Conservation (phyloP, 2,329 filamentous ascomycete species). For the Alternaria sp. region DNA sequence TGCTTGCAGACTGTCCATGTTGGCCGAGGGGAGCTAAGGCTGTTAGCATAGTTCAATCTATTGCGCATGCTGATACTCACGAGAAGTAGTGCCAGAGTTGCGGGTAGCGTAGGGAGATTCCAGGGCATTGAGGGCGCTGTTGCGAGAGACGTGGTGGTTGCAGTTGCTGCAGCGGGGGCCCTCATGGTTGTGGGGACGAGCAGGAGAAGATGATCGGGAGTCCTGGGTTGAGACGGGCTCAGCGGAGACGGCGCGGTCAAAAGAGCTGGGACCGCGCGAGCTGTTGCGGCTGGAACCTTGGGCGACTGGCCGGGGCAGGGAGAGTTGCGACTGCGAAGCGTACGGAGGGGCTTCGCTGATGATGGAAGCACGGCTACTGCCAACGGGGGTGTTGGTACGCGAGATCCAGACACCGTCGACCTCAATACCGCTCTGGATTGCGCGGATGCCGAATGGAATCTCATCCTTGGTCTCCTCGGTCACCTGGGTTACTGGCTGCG, state of each 20-base stretch:
- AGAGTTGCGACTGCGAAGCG: slow-evolving; percentile 41
- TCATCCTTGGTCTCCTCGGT: slow-evolving; percentile 63
- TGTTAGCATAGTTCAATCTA: slow-evolving; percentile 4
- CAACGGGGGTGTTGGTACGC: slow-evolving; percentile 51
- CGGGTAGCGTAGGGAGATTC: slow-evolving; percentile 28
- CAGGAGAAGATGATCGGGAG: slow-evolving; percentile 42
- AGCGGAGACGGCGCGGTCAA: slow-evolving; percentile 48
- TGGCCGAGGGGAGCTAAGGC: slow-evolving; percentile 25
- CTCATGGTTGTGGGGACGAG: slow-evolving; percentile 30
- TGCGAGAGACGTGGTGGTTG: slow-evolving; percentile 34
- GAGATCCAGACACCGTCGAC: slow-evolving; percentile 77
- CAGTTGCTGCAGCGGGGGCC: slow-evolving; percentile 46
- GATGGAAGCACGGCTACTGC: slow-evolving; percentile 45
- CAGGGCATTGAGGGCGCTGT: slow-evolving; percentile 43
- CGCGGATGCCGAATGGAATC: slow-evolving; percentile 84
- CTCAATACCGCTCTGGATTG: slow-evolving; percentile 81
- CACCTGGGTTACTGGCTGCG: slow-evolving; percentile 62
- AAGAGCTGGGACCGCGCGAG: slow-evolving; percentile 45
- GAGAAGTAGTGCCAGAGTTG: slow-evolving; percentile 29
- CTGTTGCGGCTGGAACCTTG: slow-evolving; percentile 45
- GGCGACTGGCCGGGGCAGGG: slow-evolving; percentile 37
- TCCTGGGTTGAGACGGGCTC: slow-evolving; percentile 40
- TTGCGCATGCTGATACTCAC: slow-evolving; percentile 24
- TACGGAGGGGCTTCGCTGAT: slow-evolving; percentile 34
- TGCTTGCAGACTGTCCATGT: slow-evolving; percentile 28